phyloP scores from a whole-genome alignment of 2,329 filamentous ascomycete genomes.

The Pyrenophora teres region DNA sequence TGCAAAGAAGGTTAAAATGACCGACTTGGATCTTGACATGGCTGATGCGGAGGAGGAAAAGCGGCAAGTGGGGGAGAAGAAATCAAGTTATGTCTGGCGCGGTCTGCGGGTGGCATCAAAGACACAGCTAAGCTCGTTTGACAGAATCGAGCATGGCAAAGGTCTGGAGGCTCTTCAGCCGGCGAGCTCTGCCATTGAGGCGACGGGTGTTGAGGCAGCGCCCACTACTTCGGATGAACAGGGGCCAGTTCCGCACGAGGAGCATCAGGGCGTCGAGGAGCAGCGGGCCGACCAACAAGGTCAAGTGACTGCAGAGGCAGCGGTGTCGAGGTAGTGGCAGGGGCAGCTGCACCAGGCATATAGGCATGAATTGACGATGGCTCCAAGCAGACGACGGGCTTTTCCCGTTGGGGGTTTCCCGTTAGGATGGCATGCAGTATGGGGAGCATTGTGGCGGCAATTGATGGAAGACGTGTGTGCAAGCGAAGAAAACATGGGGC shows the following conservation, averaged over 20 bases:
- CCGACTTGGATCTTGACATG: slow-evolving; percentile 87
- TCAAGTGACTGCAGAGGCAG: slow-evolving; percentile 44
- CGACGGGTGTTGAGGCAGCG: slow-evolving; percentile 41
- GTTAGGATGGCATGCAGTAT: slow-evolving; percentile 43
- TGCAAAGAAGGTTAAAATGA: slow-evolving; percentile 72
- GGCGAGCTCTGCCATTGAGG: slow-evolving; percentile 40
- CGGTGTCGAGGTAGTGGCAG: slow-evolving; percentile 34
- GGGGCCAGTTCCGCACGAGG: slow-evolving; percentile 44
- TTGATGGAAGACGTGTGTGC: slow-evolving; percentile 10
- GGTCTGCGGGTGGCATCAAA: slow-evolving; percentile 79
- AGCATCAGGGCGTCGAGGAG: slow-evolving; percentile 47
- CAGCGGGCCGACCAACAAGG: slow-evolving; percentile 45
- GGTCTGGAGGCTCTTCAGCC: slow-evolving; percentile 62
- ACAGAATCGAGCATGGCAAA: slow-evolving; percentile 79
- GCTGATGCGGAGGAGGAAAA: slow-evolving; percentile 68
- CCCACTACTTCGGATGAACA: slow-evolving; percentile 42
- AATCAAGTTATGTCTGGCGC: slow-evolving; percentile 89
- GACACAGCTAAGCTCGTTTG: slow-evolving; percentile 75
- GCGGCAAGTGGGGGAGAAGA: slow-evolving; percentile 66
- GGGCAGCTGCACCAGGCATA: slow-evolving; percentile 36
- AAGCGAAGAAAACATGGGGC: slow-evolving; percentile 24
- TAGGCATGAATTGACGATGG: slow-evolving; percentile 30
- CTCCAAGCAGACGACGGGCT: slow-evolving; percentile 25
- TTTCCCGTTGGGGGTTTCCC: slow-evolving; percentile 36
- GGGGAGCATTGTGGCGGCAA: slow-evolving; percentile 38